Conservation (phyloP, 2,329 filamentous ascomycete genomes). For the Cryphonectria nitschkei region DNA sequence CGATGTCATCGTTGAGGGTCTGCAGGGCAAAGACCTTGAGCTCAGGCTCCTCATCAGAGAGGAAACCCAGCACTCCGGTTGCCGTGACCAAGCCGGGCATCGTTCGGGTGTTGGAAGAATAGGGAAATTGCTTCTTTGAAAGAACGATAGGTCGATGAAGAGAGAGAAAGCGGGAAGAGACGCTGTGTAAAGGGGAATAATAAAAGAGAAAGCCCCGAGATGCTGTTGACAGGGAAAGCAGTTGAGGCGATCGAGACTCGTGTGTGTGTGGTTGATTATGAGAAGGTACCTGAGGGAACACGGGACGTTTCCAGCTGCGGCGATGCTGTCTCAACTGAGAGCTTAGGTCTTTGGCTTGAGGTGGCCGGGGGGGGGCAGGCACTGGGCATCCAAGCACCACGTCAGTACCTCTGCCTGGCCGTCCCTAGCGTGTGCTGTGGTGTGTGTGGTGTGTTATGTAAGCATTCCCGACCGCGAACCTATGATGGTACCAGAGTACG, state of each 20-base stretch:
- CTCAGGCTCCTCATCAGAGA: constrained; percentile 91
- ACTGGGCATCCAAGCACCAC: background rate
- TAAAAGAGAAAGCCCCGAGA: background rate
- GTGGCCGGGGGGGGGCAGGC: constrained; percentile 1
- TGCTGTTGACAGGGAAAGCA: background rate
- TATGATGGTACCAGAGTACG: background rate
- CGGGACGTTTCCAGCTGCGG: background rate
- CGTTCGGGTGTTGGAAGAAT: constrained; percentile 36
- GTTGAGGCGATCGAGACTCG: background rate
- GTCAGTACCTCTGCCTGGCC: constrained; percentile 13
- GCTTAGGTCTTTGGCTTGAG: background rate
- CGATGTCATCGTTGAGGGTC: constrained; percentile 94
- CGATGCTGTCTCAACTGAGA: constrained; percentile 8
- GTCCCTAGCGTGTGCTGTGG: background rate
- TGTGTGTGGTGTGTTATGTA: constrained; percentile 4
- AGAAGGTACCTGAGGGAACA: background rate
- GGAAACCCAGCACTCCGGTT: constrained; percentile 91
- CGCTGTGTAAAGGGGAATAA: background rate
- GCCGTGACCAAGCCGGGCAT: constrained; percentile 97
- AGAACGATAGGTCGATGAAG: background rate
- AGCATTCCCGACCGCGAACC: background rate
- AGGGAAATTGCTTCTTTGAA: constrained; percentile 16
- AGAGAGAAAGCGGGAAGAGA: background rate
- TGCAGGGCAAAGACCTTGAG: constrained; percentile 94
- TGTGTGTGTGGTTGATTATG: background rate